Evolutionary conservation across 139 green algal species (phyloP), one percentile per base, ranked within the genome.

Genomic region (Chlamydomonas sp.): DNA sequence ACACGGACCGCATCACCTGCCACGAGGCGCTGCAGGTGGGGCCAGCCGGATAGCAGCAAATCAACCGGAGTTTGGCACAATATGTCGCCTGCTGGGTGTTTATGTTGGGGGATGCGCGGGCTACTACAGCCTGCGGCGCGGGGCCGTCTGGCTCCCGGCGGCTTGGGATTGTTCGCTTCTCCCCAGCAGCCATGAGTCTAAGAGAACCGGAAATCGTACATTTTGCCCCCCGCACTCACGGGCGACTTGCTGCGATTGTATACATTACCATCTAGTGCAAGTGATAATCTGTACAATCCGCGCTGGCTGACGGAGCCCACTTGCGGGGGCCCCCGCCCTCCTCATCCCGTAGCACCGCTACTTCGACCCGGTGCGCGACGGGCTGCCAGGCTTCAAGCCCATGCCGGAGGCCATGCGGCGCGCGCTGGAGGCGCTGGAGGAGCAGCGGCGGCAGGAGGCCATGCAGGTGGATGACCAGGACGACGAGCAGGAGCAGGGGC

Each of bases 1-100:
- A 99, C 89, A 93, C 97, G 87, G 95, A 98, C 85, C 93, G 98
- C 18, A 82, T 98, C 17, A 99, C 97, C 2, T 94, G 93, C 49
- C 93, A 94, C 78, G 98, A 99, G 90, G 98, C 98, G 8, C 98
- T 99, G 94, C 93, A 91, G 14, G 82, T 86, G 63, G 31, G 79
- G 2, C 3, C 5, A 20, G 69, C 18, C 3, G 4, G 67, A 15
- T 6, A 4, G 7, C 14, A 15, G 67, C 9, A 18, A 12, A 5
- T 12, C 20, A 59, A 4, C 15, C 2, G 76, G 76, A 16, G 49
- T 63, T 61, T 18, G 64, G 14, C 20, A 49, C 7, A 14, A 85
- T 62, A n/a, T 80, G 57, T 6, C 64, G 76, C 31, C 5, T 12
- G 49, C 17, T 64, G 76, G 76, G 76, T 68, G 57, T 66, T 66